Percentiles rank a stretch among this genome's conserved stretches.
Evolutionary conservation across 139 green algal genomes (phyloP).

Genomic region (Zygnema cylindricum): DNA sequence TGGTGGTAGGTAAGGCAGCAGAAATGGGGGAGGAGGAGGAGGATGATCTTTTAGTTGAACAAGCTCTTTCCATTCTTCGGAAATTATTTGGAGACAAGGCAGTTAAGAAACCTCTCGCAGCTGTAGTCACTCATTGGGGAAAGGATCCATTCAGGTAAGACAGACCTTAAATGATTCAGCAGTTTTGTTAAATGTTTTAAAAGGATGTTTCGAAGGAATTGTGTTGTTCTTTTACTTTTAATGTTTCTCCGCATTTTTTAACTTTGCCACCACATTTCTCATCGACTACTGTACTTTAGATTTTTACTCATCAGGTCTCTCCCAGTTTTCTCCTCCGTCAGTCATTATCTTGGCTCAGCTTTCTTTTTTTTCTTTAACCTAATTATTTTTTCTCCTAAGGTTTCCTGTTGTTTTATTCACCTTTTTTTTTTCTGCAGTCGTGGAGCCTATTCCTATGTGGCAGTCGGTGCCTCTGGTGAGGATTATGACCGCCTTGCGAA

Average conservation of each 20-base stretch:
- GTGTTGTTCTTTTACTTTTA: background rate
- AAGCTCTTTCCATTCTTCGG: slow-evolving; percentile 67
- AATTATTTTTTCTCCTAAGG: too few relatives aligned
- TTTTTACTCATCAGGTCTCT: too few relatives aligned
- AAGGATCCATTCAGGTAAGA: slow-evolving; percentile 63
- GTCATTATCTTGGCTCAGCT: too few relatives aligned
- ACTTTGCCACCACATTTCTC: background rate
- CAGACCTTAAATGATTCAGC: background rate
- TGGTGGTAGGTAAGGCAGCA: slow-evolving; percentile 47
- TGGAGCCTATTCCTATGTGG: slow-evolving; percentile 83
- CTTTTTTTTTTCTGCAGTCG: slow-evolving; percentile 32
- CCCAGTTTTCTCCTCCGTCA: too few relatives aligned
- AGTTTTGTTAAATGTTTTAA: background rate
- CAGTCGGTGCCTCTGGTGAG: slow-evolving; percentile 68
- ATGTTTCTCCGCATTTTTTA: background rate
- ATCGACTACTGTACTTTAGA: too few relatives aligned
- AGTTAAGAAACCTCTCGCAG: slow-evolving; percentile 65
- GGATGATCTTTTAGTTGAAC: slow-evolving; percentile 34
- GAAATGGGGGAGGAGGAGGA: slow-evolving; percentile 3
- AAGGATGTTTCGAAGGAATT: background rate
- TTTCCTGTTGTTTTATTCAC: too few relatives aligned
- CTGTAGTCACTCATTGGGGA: slow-evolving; percentile 67
- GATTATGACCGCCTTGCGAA: slow-evolving; percentile 80
- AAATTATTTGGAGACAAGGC: slow-evolving; percentile 48
- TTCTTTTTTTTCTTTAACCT: too few relatives aligned